Conservation (phyloP, 306 rosid species). For the Castanea mollissima region DNA sequence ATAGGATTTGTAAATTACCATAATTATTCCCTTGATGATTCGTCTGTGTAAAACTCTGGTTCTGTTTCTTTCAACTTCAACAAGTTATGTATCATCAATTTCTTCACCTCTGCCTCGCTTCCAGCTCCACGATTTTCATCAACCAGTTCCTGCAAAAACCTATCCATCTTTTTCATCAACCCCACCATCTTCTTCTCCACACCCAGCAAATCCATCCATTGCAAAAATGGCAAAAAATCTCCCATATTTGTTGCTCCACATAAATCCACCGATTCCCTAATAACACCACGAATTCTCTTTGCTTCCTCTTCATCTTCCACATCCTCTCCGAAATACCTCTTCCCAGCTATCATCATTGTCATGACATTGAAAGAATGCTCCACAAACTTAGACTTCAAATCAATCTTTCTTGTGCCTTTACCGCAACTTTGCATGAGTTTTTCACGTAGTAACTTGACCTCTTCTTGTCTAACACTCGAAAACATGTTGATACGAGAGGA, state of each 20-base stretch:
- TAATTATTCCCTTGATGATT: slow-evolving; percentile 31
- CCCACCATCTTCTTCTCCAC: slow-evolving; percentile 22
- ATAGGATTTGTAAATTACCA: slow-evolving; percentile 27
- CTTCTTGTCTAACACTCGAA: too few relatives aligned
- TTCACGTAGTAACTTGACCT: too few relatives aligned
- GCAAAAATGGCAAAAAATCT: slow-evolving; percentile 5
- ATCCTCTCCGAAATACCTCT: too few relatives aligned
- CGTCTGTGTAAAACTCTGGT: slow-evolving; percentile 25
- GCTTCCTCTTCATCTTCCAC: too few relatives aligned
- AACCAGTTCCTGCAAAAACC: neutral
- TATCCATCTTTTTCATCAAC: slow-evolving; percentile 17
- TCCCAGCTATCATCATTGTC: slow-evolving; percentile 22
- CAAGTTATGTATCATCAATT: neutral
- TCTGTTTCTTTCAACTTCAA: slow-evolving; percentile 27
- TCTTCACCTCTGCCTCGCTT: too few relatives aligned
- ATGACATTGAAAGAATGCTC: slow-evolving; percentile 21
- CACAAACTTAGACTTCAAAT: neutral
- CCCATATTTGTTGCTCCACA: neutral
- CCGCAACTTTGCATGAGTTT: too few relatives aligned
- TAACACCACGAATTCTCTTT: too few relatives aligned
- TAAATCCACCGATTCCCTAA: too few relatives aligned
- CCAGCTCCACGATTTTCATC: too few relatives aligned
- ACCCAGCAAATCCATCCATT: neutral
- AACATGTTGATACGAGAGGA: too few relatives aligned
- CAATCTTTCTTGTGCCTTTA: neutral